These are phyloP conservation scores for Lecanosticta acicola DNA, from an alignment of 2,329 filamentous ascomycete species.

Conservation along the genomic window DNA sequence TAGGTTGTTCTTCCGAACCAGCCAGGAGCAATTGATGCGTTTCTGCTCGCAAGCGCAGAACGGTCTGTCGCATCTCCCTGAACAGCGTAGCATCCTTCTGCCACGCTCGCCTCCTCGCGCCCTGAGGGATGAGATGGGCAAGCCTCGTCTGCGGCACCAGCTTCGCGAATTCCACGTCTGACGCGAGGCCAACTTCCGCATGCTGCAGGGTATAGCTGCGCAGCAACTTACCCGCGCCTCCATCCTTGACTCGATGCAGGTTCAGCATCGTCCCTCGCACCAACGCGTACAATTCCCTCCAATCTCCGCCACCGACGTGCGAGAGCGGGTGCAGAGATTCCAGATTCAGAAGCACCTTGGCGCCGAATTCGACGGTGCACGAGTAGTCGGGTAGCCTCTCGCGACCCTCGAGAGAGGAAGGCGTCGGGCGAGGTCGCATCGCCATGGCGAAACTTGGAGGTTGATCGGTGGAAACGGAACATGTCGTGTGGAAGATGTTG, in stretches of 20 bases:
- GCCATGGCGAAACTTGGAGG: slow-evolving; percentile 32
- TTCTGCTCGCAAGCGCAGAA: slow-evolving; percentile 66
- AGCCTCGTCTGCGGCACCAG: slow-evolving; percentile 42
- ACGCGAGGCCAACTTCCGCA: slow-evolving; percentile 68
- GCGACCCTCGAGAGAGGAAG: slow-evolving; percentile 13
- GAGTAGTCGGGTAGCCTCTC: slow-evolving; percentile 32
- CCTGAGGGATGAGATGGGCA: slow-evolving; percentile 40
- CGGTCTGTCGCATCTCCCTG: slow-evolving; percentile 48
- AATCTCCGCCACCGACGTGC: slow-evolving; percentile 26
- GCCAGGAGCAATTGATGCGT: slow-evolving; percentile 68
- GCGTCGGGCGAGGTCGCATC: slow-evolving; percentile 10
- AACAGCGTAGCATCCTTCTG: slow-evolving; percentile 45
- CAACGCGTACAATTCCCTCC: slow-evolving; percentile 50
- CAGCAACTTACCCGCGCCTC: slow-evolving; percentile 54
- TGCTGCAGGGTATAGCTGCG: slow-evolving; percentile 67
- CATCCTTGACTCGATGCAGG: slow-evolving; percentile 57
- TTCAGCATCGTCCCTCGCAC: slow-evolving; percentile 64
- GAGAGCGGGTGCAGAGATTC: slow-evolving; percentile 32
- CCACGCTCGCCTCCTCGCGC: slow-evolving; percentile 36
- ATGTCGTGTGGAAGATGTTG: slow-evolving; percentile 32
- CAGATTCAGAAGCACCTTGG: slow-evolving; percentile 29
- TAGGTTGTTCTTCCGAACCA: slow-evolving; percentile 58
- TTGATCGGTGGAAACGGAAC: slow-evolving; percentile 24
- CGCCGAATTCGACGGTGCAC: slow-evolving; percentile 30
- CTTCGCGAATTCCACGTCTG: slow-evolving; percentile 60